Conservation (phyloP, 768 basidiomycete genomes). For the Pisolithus microcarpus region DNA sequence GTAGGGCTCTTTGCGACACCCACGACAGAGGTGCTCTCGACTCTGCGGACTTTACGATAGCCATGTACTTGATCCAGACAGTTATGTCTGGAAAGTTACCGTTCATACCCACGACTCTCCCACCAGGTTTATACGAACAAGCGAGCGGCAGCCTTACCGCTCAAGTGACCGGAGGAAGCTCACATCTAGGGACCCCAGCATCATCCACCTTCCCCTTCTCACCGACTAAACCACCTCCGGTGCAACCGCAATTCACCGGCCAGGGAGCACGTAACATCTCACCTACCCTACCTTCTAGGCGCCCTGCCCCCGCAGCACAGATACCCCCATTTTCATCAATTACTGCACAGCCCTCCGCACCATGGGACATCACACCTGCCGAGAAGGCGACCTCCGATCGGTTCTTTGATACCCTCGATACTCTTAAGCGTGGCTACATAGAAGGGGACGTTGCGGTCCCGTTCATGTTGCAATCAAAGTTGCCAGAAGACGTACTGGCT, state of each 20-base stretch:
- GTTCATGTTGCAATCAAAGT: slow-evolving; percentile 87
- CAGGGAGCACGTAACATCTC: slow-evolving; percentile 20
- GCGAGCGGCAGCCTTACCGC: slow-evolving; percentile 45
- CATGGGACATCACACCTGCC: slow-evolving; percentile 78
- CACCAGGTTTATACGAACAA: slow-evolving; percentile 81
- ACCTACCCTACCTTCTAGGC: slow-evolving; percentile 19
- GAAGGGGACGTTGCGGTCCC: slow-evolving; percentile 94
- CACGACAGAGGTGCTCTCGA: slow-evolving; percentile 87
- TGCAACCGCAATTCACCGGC: slow-evolving; percentile 48
- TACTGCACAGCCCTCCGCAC: slow-evolving; percentile 20
- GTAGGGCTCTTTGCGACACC: slow-evolving; percentile 91
- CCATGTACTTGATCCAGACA: slow-evolving; percentile 95
- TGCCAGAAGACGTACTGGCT: slow-evolving; percentile 79
- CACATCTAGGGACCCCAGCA: slow-evolving; percentile 55
- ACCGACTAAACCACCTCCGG: slow-evolving; percentile 52
- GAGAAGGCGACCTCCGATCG: slow-evolving; percentile 76
- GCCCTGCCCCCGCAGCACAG: slow-evolving; percentile 12
- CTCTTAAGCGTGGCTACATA: slow-evolving; percentile 66
- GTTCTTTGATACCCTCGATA: slow-evolving; percentile 80
- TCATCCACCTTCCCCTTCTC: slow-evolving; percentile 38
- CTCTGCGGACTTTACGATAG: slow-evolving; percentile 85
- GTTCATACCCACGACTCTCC: slow-evolving; percentile 65
- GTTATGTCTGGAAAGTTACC: slow-evolving; percentile 74
- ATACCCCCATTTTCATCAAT: slow-evolving; percentile 25
- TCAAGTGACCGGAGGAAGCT: slow-evolving; percentile 55